Conservation (phyloP, 2,329 filamentous ascomycete species). For the Exophiala bonariae region DNA sequence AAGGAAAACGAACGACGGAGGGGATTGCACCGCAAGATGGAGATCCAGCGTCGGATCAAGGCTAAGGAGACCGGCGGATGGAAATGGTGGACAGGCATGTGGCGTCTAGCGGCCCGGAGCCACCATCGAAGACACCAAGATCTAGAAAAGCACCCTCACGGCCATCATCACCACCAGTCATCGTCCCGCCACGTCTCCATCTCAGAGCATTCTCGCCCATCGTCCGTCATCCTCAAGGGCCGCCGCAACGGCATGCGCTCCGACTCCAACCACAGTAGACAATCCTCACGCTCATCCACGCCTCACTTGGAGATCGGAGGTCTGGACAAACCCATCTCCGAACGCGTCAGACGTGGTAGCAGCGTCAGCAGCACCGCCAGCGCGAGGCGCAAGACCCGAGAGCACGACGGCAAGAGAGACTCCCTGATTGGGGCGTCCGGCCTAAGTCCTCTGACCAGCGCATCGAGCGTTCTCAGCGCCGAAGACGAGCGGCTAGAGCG, state of each 20-base stretch:
- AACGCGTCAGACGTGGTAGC: conserved; percentile 26
- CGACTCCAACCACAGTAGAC: conserved; percentile 24
- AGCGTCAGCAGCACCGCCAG: conserved; percentile 27
- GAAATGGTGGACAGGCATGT: conserved; percentile 80
- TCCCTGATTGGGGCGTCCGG: not conserved
- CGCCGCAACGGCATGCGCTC: conserved; percentile 14
- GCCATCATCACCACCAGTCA: conserved; percentile 14
- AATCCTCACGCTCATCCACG: conserved; percentile 26
- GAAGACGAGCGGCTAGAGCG: conserved; percentile 18
- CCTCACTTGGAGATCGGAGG: conserved; percentile 24
- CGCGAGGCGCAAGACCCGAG: conserved; percentile 17
- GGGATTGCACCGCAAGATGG: conserved; percentile 68
- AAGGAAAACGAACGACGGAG: conserved; percentile 87
- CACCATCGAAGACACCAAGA: conserved; percentile 25
- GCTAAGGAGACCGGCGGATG: conserved; percentile 69
- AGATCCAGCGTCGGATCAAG: conserved; percentile 63
- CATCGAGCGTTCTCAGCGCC: conserved; percentile 4
- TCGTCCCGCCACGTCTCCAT: conserved; percentile 10
- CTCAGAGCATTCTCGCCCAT: conserved; percentile 6
- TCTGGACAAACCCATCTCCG: conserved; percentile 12
- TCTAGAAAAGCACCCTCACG: conserved; percentile 32
- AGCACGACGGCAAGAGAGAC: conserved; percentile 5
- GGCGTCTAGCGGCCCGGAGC: conserved; percentile 46
- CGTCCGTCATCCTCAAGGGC: conserved; percentile 6
- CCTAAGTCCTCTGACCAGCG: conserved; percentile 15